Evolutionary conservation across 2,329 filamentous ascomycete species (phyloP), one percentile per base, ranked within the genome.

Genomic region (Alternaria arborescens): DNA sequence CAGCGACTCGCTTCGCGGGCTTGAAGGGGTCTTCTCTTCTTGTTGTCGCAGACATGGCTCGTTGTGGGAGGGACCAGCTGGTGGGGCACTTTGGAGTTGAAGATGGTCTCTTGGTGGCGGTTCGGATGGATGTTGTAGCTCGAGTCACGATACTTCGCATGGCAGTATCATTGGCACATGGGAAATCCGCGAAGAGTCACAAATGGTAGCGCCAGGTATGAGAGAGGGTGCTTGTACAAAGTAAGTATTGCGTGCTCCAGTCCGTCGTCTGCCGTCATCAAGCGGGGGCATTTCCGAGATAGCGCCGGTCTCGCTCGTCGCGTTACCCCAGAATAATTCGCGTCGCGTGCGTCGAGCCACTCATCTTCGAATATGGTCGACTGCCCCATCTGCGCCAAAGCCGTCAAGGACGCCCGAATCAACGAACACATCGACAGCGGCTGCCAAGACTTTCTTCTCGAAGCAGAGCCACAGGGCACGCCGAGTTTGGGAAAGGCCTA

Each of bases 351-450:
- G 58, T 41, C 41, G 24, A 51, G 52, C 51, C 42, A 62, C 40
- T 43, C 62, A 46, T 58, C 59, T 51, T 52, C 55, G 60, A 60
- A 20, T 34, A 82, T 83, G 84, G 91, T 96, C 69, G 86, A 88
- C 71, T 97, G 93, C 76, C 93, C 93, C 16, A 91, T 94, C 67
- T 97, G 93, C 82, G 84, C 87, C 73, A 90, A 91, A 71, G 82
- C 85, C 57, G 92, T 95, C 71, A 89, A 87, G 66, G 81, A 89
- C 67, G 82, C 82, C 73, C 87, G 90, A 68, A 98, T 98, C 83
- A 98, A 98, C 80, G 85, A 85, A 68, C 94, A 98, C 79, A 88
- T 98, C 75, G 95, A 98, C 81, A 94, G 92, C 30, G 87, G 86
- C 66, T 98, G 94, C 81, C 79, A 86, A 61, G 84, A 82, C 36